phyloP scores from a whole-genome alignment of 1,139 yeast genomes.

The Sugiyamaella xylanicola region DNA sequence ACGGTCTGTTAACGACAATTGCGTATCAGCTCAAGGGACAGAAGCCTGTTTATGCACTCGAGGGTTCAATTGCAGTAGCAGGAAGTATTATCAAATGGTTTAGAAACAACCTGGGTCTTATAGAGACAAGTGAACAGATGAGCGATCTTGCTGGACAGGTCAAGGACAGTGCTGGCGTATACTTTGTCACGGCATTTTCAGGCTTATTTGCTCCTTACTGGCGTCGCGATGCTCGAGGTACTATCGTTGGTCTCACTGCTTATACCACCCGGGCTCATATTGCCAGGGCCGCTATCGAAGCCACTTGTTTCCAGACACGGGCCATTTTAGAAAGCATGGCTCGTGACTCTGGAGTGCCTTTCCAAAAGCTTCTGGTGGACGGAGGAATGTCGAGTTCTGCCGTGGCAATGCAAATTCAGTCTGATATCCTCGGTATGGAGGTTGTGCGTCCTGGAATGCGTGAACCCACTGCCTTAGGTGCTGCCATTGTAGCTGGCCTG shows the following conservation, averaged over 20 bases:
- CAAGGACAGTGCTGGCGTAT: constrained; percentile 84
- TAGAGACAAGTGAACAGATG: constrained; percentile 79
- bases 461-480: constrained; percentile 95
- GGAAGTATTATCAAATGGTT: constrained; percentile 96
- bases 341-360: constrained; percentile 67
- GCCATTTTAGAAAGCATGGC: constrained; percentile 92
- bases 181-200: constrained; percentile 91
- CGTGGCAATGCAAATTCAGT: constrained; percentile 92
- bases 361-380: constrained; percentile 64
- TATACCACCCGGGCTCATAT: constrained; percentile 84
- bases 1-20: constrained; percentile 86
- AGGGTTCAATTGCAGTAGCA: constrained; percentile 95
- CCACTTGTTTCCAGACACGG: constrained; percentile 91
- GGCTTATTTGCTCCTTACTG: constrained; percentile 96
- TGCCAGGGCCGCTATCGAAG: constrained; percentile 93
- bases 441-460: constrained; percentile 79
- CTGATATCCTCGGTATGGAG: constrained; percentile 83
- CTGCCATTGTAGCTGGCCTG: constrained; percentile 93
- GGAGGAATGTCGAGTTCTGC: constrained; percentile 96
- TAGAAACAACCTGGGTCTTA: constrained; percentile 83
- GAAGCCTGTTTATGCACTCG: constrained; percentile 83
- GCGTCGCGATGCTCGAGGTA: constrained; percentile 92
- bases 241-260: constrained; percentile 90
- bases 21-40: constrained; percentile 85
- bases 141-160: constrained; percentile 89